These are phyloP conservation scores for Hanseniaspora lachancei DNA, from an alignment of 805 yeast species.

Conservation along the genomic window DNA sequence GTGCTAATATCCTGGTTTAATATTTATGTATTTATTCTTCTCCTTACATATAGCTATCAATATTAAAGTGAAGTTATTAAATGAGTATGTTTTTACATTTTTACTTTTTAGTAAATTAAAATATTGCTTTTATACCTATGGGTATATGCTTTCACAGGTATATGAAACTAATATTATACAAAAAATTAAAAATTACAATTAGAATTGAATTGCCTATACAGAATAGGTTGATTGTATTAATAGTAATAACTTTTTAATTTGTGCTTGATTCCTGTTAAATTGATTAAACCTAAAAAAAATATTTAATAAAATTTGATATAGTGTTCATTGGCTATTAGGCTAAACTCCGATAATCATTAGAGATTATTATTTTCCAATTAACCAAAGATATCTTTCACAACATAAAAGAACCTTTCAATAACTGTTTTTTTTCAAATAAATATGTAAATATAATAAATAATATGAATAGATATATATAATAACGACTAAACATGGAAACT, in stretches of 20 bases:
- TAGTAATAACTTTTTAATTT: too few relatives aligned
- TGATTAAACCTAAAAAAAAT: background rate
- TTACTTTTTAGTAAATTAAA: too few relatives aligned
- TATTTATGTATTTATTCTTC: too few relatives aligned
- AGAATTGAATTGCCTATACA: background rate
- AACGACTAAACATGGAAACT: slow-evolving; percentile 73
- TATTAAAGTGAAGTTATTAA: too few relatives aligned
- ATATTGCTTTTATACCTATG: background rate
- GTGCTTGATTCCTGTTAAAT: background rate
- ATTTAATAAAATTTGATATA: background rate
- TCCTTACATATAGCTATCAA: too few relatives aligned
- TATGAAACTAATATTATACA: background rate
- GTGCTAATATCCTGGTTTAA: background rate
- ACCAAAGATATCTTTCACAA: background rate
- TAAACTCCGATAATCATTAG: too few relatives aligned
- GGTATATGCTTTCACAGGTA: background rate
- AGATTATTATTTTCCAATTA: too few relatives aligned
- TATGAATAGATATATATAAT: too few relatives aligned
- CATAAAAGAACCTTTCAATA: too few relatives aligned
- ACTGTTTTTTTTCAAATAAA: background rate
- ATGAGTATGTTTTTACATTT: background rate
- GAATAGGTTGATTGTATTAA: too few relatives aligned
- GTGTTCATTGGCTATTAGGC: too few relatives aligned
- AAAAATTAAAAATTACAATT: too few relatives aligned
- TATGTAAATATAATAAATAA: background rate